phyloP scores from a whole-genome alignment of 2,329 filamentous ascomycete species.

The Zelopaecilomyces penicillatus region DNA sequence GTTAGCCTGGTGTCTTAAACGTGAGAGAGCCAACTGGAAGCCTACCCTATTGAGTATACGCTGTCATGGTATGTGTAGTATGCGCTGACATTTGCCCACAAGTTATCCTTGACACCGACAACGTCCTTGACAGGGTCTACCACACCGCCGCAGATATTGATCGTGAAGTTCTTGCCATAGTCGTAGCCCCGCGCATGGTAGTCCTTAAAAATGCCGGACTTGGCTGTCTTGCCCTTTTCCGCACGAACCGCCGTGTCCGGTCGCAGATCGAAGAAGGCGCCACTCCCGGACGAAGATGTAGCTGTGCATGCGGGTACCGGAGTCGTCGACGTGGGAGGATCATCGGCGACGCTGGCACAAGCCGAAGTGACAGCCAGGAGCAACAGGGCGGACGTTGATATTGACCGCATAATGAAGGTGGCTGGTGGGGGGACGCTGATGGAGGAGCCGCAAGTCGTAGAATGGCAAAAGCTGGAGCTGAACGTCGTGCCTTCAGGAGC shows the following conservation, averaged over 20 bases:
- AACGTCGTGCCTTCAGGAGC: too few species aligned
- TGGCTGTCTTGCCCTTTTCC: constrained; percentile 36
- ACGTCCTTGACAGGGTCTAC: constrained; percentile 56
- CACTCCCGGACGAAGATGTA: constrained; percentile 44
- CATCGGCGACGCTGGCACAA: constrained; percentile 26
- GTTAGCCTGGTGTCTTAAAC: neutral
- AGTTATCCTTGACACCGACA: constrained; percentile 51
- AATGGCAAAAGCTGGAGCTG: neutral
- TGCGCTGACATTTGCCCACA: constrained; percentile 69
- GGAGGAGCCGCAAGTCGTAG: neutral
- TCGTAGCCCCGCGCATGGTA: constrained; percentile 65
- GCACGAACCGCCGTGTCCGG: constrained; percentile 41
- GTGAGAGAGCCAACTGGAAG: constrained; percentile 6
- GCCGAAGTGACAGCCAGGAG: constrained; percentile 27
- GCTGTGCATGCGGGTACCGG: constrained; percentile 46
- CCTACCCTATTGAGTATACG: constrained; percentile 67
- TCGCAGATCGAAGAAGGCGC: constrained; percentile 52
- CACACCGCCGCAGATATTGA: constrained; percentile 76
- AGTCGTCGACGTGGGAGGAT: constrained; percentile 33
- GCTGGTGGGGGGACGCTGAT: neutral
- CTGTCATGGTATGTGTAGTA: constrained; percentile 62
- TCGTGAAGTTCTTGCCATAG: constrained; percentile 71
- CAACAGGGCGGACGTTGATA: constrained; percentile 18
- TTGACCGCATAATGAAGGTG: too few species aligned
- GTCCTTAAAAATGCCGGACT: constrained; percentile 36